These are phyloP conservation scores for Collybiopsis confluens DNA, from an alignment of 768 basidiomycete genomes.

Conservation along the genomic window DNA sequence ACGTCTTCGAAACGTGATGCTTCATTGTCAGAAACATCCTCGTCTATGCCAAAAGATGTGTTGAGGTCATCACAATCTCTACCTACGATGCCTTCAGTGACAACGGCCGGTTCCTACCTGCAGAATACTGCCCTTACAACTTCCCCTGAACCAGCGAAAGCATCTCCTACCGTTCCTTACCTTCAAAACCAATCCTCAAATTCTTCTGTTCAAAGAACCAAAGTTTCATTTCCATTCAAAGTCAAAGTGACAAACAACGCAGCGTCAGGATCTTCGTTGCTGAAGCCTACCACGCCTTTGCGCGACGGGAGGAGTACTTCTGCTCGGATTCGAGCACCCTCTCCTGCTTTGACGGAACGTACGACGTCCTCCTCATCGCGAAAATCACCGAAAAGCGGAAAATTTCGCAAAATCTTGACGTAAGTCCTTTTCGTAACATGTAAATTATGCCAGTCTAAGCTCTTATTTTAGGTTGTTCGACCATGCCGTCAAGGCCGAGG, in stretches of 20 bases:
- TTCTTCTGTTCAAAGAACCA: not conserved
- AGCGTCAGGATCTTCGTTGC: not conserved
- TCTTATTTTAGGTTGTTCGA: not conserved
- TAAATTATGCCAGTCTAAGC: not conserved
- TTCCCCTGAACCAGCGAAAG: not conserved
- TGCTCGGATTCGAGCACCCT: not conserved
- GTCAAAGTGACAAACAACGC: not conserved
- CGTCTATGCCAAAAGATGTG: too few species aligned
- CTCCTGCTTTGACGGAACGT: slow-evolving; percentile 3
- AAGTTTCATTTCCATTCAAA: not conserved
- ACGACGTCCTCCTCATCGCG: not conserved
- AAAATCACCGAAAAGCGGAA: not conserved
- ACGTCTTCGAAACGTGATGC: too few species aligned
- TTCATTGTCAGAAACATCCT: too few species aligned
- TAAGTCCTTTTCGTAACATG: not conserved
- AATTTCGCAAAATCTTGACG: not conserved
- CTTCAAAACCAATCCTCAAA: too few species aligned
- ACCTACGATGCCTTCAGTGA: not conserved
- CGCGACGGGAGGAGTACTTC: not conserved
- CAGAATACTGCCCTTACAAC: not conserved
- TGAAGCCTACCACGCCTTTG: not conserved
- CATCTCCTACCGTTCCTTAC: not conserved
- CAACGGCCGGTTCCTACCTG: not conserved
- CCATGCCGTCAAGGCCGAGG: not conserved
- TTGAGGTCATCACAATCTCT: too few species aligned